These are phyloP conservation scores for Xerocomellus chrysenteron DNA, from an alignment of 768 basidiomycete genomes.

Conservation along the genomic window DNA sequence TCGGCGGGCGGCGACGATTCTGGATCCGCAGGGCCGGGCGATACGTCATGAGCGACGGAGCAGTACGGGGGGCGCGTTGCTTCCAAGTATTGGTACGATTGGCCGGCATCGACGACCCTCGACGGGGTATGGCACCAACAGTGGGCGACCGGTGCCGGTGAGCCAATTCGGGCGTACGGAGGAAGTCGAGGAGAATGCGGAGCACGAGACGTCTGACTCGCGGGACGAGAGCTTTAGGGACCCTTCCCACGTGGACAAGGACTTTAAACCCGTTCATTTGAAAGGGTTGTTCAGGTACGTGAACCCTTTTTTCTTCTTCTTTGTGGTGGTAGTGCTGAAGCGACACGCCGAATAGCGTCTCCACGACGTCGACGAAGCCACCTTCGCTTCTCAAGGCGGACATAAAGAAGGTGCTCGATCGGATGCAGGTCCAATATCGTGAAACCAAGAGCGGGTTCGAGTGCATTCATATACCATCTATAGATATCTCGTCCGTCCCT, in stretches of 20 bases:
- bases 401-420: slow-evolving; percentile 81
- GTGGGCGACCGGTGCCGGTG: slow-evolving; percentile 36
- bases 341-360: slow-evolving; percentile 56
- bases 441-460: slow-evolving; percentile 92
- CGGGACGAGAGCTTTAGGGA: slow-evolving; percentile 48
- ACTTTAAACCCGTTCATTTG: slow-evolving; percentile 91
- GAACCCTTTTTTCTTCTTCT: neutral
- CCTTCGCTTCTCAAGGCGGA: slow-evolving; percentile 80
- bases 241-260: slow-evolving; percentile 56
- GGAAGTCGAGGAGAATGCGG: slow-evolving; percentile 49
- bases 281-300: slow-evolving; percentile 91
- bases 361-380: slow-evolving; percentile 91
- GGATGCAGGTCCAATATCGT: slow-evolving; percentile 94
- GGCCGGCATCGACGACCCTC: slow-evolving; percentile 71
- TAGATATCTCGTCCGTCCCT: slow-evolving; percentile 80
- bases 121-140: slow-evolving; percentile 50
- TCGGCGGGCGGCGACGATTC: slow-evolving; percentile 73
- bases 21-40: slow-evolving; percentile 66
- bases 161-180: slow-evolving; percentile 51
- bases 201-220: slow-evolving; percentile 35
- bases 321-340: slow-evolving; percentile 1
- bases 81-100: slow-evolving; percentile 50
- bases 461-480: slow-evolving; percentile 93
- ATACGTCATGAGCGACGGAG: slow-evolving; percentile 72
- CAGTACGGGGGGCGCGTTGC: slow-evolving; percentile 67